Base-by-base conservation (phyloP, 129 eudicot genomes). In the Artemisia annua region DNA sequence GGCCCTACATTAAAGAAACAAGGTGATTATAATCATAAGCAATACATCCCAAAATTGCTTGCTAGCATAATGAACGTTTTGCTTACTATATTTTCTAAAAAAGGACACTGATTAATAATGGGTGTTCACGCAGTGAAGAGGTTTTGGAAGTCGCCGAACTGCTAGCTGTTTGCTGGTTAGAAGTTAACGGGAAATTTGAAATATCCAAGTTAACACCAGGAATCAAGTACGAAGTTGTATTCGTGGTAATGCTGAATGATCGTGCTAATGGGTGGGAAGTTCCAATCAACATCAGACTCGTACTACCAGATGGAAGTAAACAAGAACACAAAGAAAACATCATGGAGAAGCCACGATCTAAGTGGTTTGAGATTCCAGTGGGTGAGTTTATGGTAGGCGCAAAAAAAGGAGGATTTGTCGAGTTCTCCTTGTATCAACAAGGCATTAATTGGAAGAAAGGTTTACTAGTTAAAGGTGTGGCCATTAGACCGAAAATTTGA, bases 371-470 rank as follows among this genome's bases (percentile, higher is more conserved):
- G 73, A 84, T 94, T 59, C 78, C 70, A 1, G 87, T 72, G 8
- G 98, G 97, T 2, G 87, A 87, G 81, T 80, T 94, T 70, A 77
- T 11, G 69, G 79, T 78, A 2, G 72, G 78, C 4, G 70, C 81
- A 0, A 76, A 73, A 3, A 75, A 78, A 3, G n/a, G 19, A n/a
- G 98, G 97, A 67, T 85, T 77, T 39, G 78, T 94, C 4, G 92
- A 94, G 39, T 76, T 84, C 51, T 90, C 96, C 0, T 49, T 94
- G 16, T 94, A 77, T 55, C 93, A 90, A 60, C 11, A 93, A 93
- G 60, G 73, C 48, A n/a, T n/a, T n/a, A n/a, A n/a, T 28, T 94
- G 98, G 98, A 94, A 92, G 87, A 83, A 60, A 77, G 98, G 98
- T 68, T 72, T 92, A 65, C 48, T 92, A 9, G 71, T 92, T 48